Base-by-base conservation (phyloP, 345 rosid genomes). In the Aethionema arabicum region DNA sequence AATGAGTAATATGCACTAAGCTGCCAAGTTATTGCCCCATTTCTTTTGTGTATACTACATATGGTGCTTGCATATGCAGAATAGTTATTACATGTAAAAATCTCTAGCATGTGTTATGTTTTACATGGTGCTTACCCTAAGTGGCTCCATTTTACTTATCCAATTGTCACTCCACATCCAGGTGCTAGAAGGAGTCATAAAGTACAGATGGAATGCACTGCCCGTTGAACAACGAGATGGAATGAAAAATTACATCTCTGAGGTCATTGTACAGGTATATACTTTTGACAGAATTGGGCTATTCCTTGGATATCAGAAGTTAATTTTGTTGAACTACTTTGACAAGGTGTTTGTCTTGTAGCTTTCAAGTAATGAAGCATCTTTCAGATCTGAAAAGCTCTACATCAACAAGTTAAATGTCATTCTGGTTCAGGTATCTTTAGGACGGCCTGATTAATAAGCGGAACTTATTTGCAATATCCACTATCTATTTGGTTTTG, bases 241-340 rank as follows among this genome's bases (percentile, higher is more conserved):
- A 51, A 93, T 95, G 98, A 95, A 86, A 81, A 95, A 95, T 67
- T 90, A 95, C 72, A 95, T 95, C 68, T 95, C 99, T 36, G 99
- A 95, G 80, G 91, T 95, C 68, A 95, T 95, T 62, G 99, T 90
- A 33, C 97, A 86, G 95, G 99, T 95, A 79, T 47, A 36, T 43
- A 41, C 56, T 56, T 14, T 38, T 42, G 29, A 11, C 44, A 2
- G 11, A 30, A 3, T 38, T 63, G 0, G 39, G 21, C 12, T 48
- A 7, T 32, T 64, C 9, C 37, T 50, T 43, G 4, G n/a, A 32
- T 52, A 30, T 12, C 6, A 9, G 37, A 46, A 52, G 38, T 33
- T 60, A 21, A 11, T 16, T 32, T 56, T 31, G 39, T 35, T 40
- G 30, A 29, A 51, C 56, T 60, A 63, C 55, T 16, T 11, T 58